These are phyloP conservation scores for Protomyces lactucae-debilis DNA, from an alignment of 1,139 yeast genomes.

Conservation along the genomic window DNA sequence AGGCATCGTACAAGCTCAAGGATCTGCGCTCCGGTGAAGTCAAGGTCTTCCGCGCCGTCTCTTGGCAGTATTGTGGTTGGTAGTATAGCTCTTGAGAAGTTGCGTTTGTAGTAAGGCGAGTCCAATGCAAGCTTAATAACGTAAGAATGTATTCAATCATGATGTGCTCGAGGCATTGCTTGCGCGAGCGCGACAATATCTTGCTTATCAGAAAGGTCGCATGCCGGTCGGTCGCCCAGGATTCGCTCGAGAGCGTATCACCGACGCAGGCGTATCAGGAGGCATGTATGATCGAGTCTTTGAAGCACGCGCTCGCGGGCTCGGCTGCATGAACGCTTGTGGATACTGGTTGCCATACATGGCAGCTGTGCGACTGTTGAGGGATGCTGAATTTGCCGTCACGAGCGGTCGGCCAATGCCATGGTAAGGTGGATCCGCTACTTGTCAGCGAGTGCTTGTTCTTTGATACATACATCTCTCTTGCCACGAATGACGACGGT, in stretches of 20 bases:
- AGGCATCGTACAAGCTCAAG: constrained; percentile 59
- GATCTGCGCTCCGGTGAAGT: constrained; percentile 77
- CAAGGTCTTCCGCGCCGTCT: constrained; percentile 68
- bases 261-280: neutral
- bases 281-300: neutral
- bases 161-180: too few relatives aligned
- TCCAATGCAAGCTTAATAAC: too few relatives aligned
- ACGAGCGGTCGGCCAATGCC: neutral
- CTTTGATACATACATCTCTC: neutral
- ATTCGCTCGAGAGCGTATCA: neutral
- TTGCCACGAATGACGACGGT: neutral
- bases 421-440: neutral
- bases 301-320: neutral
- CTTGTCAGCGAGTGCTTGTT: neutral
- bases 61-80: constrained; percentile 63
- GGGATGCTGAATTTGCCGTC: neutral
- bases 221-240: neutral
- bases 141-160: too few relatives aligned
- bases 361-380: neutral
- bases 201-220: neutral
- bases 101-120: too few relatives aligned
- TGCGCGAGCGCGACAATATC: too few relatives aligned
- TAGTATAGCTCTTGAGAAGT: too few relatives aligned
- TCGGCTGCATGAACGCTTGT: neutral
- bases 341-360: neutral